A percentile compares a stretch with the other conserved stretches of the same genome.
These are phyloP conservation scores for Prosopis cineraria DNA, from an alignment of 306 rosid genomes.

Conservation along the genomic window DNA sequence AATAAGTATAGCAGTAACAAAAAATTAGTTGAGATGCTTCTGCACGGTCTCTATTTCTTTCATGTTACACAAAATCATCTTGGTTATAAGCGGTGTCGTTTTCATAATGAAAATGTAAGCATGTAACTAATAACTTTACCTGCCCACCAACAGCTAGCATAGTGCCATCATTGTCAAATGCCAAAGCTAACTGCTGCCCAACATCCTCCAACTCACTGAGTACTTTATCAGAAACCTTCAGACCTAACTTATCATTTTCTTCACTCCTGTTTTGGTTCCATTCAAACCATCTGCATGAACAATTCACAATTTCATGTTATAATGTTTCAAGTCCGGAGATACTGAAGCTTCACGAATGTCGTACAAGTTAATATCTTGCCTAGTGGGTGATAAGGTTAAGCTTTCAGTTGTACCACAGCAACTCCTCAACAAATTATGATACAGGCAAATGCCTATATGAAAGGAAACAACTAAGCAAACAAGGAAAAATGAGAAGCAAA, in stretches of 20 bases:
- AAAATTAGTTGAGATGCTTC: slow-evolving; percentile 13
- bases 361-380: not conserved
- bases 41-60: slow-evolving; percentile 1
- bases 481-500: slow-evolving; percentile 32
- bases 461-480: slow-evolving; percentile 10
- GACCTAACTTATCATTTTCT: slow-evolving; percentile 47
- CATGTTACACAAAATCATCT: slow-evolving; percentile 8
- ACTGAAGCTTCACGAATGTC: not conserved
- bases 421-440: slow-evolving; percentile 7
- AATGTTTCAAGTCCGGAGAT: slow-evolving; percentile 15
- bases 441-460: not conserved
- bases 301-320: slow-evolving; percentile 23
- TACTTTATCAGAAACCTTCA: slow-evolving; percentile 53
- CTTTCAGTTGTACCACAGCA: not conserved
- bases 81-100: not conserved
- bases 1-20: slow-evolving; percentile 18
- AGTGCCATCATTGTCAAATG: slow-evolving; percentile 73
- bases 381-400: not conserved
- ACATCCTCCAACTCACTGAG: slow-evolving; percentile 63
- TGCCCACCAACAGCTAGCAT: slow-evolving; percentile 84
- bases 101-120: slow-evolving; percentile 29
- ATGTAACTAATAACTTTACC: slow-evolving; percentile 50
- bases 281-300: slow-evolving; percentile 66
- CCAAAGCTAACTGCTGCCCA: slow-evolving; percentile 82
- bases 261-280: slow-evolving; percentile 48